Base-by-base conservation (phyloP, 1,284 basidiomycete genomes). In the Rhizopogon parksii region DNA sequence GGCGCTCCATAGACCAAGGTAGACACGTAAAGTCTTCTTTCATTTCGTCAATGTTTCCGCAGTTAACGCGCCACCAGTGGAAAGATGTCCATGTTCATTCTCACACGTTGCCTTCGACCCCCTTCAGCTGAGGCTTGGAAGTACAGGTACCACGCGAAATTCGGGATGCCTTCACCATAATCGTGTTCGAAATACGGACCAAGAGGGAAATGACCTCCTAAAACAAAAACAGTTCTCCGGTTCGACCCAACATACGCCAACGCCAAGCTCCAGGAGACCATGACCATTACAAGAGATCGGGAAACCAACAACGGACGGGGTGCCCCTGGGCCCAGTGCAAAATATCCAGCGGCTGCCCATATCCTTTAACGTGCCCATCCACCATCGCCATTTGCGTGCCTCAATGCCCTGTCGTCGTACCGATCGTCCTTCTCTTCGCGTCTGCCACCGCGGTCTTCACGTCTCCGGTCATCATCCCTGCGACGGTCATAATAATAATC, bases 361-460 rank as follows among this genome's bases (percentile, higher is more conserved):
- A 59, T 59, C 59, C 58, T 64, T 80, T 69, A 82, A 73, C 80
- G 80, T 61, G 75, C 67, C 82, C 81, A 85, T 70, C 79, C 78
- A 68, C 77, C 78, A 71, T 86, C 85, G 64, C 85, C 85, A 69
- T 85, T 86, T 61, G 80, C 70, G 62, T 81, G 77, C 70, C 82
- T 82, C 64, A 81, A 66, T 53, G 80, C 71, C 69, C 85, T 78
- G 56, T 88, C 85, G 47, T 87, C 85, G 69, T 69, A 82, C 46
- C 83, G 82, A 53, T 85, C 83, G 59, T 88, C 85, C 72, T 83
- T 87, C 63, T 88, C 85, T 56, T 85, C 85, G 69, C 84, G 83
- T 70, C 80, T 80, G 69, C 78, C 75, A 69, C 56, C 60, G 51
- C 64, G 64, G 60, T 85, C 83, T 65, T 85, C 83, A 65, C 83